phyloP scores from a whole-genome alignment of 148 eudicot species.

The Cornus controversa region DNA sequence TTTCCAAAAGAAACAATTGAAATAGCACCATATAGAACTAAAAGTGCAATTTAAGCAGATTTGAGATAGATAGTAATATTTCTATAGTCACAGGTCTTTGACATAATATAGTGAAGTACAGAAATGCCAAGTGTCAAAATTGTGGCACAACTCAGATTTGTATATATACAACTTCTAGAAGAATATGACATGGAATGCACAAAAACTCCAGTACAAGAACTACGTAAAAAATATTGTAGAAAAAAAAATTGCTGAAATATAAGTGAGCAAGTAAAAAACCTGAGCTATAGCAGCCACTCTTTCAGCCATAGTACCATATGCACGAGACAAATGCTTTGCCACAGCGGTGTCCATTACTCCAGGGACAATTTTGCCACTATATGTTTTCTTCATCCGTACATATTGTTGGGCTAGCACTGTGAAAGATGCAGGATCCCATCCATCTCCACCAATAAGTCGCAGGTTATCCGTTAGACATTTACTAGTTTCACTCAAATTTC shows the following conservation, averaged over 20 bases:
- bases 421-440: conserved; percentile 88
- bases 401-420: conserved; percentile 88
- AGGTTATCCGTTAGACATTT: conserved; percentile 65
- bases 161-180: no score
- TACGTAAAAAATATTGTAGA: not conserved
- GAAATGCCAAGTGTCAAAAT: not conserved
- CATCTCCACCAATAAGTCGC: conserved; percentile 72
- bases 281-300: conserved; percentile 90
- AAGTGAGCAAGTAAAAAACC: conserved; percentile 30
- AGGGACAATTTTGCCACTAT: conserved; percentile 75
- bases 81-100: not conserved
- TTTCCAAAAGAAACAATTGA: not conserved
- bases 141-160: not conserved
- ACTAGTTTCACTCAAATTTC: conserved; percentile 62
- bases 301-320: conserved; percentile 84
- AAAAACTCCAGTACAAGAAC: not conserved
- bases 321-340: conserved; percentile 88
- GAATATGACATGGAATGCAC: not conserved
- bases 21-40: no score
- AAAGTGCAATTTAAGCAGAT: not conserved
- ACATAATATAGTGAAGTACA: not conserved
- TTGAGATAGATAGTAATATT: not conserved
- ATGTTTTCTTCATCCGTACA: conserved; percentile 69
- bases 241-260: not conserved
- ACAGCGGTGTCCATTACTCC: conserved; percentile 92